Conservation (phyloP, 2,329 filamentous ascomycete species). For the Aspergillus terreus region DNA sequence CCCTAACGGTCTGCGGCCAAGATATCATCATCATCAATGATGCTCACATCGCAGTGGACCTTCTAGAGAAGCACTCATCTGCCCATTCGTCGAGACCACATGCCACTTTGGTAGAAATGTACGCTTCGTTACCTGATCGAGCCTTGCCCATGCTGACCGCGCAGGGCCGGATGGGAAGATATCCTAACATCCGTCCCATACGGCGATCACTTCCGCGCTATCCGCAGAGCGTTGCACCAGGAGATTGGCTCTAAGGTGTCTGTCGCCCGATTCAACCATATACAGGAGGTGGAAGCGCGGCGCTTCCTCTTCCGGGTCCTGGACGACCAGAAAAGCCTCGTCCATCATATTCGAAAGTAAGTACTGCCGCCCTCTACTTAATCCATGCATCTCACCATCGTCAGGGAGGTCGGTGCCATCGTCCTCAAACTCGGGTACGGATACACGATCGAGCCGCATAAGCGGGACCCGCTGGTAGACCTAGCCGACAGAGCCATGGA, state of each 20-base stretch:
- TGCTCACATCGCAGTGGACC: slow-evolving; percentile 22
- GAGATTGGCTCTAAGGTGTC: slow-evolving; percentile 43
- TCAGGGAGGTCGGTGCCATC: slow-evolving; percentile 32
- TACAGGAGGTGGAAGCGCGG: slow-evolving; percentile 44
- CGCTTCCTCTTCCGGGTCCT: slow-evolving; percentile 43
- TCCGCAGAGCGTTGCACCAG: slow-evolving; percentile 44
- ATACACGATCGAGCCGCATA: slow-evolving; percentile 22
- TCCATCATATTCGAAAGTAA: slow-evolving; percentile 39
- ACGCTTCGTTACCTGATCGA: neutral
- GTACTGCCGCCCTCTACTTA: neutral
- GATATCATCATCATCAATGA: slow-evolving; percentile 34
- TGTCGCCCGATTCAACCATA: slow-evolving; percentile 35
- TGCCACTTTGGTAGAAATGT: slow-evolving; percentile 28
- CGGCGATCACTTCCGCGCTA: slow-evolving; percentile 32
- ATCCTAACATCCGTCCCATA: slow-evolving; percentile 32
- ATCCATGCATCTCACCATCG: neutral
- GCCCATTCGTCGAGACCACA: slow-evolving; percentile 25
- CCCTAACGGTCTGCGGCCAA: slow-evolving; percentile 28
- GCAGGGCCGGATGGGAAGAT: slow-evolving; percentile 36
- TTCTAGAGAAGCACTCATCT: slow-evolving; percentile 30
- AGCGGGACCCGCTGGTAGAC: slow-evolving; percentile 35
- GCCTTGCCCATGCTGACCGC: neutral
- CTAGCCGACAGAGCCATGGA: slow-evolving; percentile 37
- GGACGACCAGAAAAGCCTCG: slow-evolving; percentile 34
- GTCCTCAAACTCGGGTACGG: slow-evolving; percentile 43